Conservation (phyloP, 2,329 filamentous ascomycete species). For the Claviceps fusiformis region DNA sequence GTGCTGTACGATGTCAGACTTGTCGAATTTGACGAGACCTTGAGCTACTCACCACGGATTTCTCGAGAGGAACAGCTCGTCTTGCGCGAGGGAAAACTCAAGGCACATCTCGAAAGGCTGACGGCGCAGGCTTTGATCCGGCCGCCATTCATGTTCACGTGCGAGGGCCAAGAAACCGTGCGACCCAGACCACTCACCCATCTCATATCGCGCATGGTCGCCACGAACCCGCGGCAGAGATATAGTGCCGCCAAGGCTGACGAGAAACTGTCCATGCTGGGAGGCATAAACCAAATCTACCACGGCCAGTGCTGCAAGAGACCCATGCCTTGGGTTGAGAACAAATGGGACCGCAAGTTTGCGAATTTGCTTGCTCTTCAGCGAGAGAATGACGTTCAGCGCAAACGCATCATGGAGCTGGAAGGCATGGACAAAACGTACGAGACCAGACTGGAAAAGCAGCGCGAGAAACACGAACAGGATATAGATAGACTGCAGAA, state of each 20-base stretch:
- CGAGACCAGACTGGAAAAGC: slow-evolving; percentile 23
- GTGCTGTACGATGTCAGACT: slow-evolving; percentile 27
- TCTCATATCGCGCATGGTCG: slow-evolving; percentile 24
- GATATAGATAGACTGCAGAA: slow-evolving; percentile 19
- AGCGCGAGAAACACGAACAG: slow-evolving; percentile 20
- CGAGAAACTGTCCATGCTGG: slow-evolving; percentile 28
- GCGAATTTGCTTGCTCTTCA: slow-evolving; percentile 15
- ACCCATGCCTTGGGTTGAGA: slow-evolving; percentile 21
- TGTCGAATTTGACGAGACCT: slow-evolving; percentile 24
- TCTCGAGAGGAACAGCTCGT: slow-evolving; percentile 19
- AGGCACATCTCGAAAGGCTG: slow-evolving; percentile 20
- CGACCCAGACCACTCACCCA: slow-evolving; percentile 25
- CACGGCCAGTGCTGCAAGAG: slow-evolving; percentile 32
- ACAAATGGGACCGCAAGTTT: slow-evolving; percentile 24
- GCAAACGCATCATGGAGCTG: slow-evolving; percentile 20
- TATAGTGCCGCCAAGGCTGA: slow-evolving; percentile 23
- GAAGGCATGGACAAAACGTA: slow-evolving; percentile 27
- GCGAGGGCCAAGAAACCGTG: slow-evolving; percentile 24
- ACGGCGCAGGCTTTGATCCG: slow-evolving; percentile 20
- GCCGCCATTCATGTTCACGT: slow-evolving; percentile 23
- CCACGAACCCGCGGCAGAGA: slow-evolving; percentile 17
- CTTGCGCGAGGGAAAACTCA: slow-evolving; percentile 21
- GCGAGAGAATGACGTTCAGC: slow-evolving; percentile 20
- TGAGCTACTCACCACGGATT: slow-evolving; percentile 16
- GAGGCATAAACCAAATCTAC: slow-evolving; percentile 34